These are phyloP conservation scores for Cryphonectria carpinicola DNA, from an alignment of 2,329 filamentous ascomycete species.

Conservation along the genomic window DNA sequence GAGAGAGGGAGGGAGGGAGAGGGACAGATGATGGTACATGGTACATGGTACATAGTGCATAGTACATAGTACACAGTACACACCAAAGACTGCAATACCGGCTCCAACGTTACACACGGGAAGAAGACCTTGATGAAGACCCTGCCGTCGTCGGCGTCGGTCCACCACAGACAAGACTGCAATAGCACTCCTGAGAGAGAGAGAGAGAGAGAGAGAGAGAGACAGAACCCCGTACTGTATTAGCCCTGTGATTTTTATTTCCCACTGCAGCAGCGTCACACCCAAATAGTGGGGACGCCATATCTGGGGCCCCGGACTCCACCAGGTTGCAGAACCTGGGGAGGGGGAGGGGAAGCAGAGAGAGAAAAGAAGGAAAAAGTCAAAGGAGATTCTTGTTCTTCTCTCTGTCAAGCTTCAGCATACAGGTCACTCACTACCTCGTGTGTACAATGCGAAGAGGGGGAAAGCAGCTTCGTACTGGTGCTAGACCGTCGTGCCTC, in stretches of 20 bases:
- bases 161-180: background rate
- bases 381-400: background rate
- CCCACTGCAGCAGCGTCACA: background rate
- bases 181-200: background rate
- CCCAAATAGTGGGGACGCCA: background rate
- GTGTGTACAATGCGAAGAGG: background rate
- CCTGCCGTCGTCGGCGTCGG: background rate
- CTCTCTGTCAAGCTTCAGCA: background rate
- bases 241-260: background rate
- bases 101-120: background rate
- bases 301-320: constrained; percentile 9
- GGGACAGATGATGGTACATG: background rate
- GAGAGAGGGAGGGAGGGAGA: background rate
- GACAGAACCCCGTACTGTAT: background rate
- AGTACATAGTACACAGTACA: background rate
- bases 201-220: too few relatives aligned
- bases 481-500: background rate
- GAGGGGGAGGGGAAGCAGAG: background rate
- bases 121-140: background rate
- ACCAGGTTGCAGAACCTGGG: background rate
- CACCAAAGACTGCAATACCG: background rate
- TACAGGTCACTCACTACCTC: background rate
- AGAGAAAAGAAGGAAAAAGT: background rate
- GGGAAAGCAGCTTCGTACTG: background rate
- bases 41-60: background rate